Base-by-base conservation (phyloP, 176 grass and related monocot species). In the Pontederia crassipes region DNA sequence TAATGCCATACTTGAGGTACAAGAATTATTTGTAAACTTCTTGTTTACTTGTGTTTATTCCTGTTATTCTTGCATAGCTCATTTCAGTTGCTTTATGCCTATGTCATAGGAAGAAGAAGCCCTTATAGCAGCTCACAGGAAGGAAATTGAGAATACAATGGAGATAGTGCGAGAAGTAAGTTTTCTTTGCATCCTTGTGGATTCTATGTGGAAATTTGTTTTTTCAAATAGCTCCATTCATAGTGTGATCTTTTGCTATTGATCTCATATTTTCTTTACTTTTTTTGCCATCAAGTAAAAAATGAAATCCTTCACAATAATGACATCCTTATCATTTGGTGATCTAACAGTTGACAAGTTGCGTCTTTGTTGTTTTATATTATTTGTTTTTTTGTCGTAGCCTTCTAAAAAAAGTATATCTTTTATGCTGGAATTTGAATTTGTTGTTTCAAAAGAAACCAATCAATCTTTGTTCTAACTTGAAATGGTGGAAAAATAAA, bases 61-160 rank as follows among this genome's bases (percentile, higher is more conserved):
- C 40, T 18, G 4, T 10, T 8, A 1, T 24, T 24, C 20, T 48
- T 69, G 32, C 2, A 4, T 40, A 40, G 6, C 32, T 79, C 46
- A 61, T 70, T 11, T 69, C 11, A 12, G 32, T 46, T 68, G 12
- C 63, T 69, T 40, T 57, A 32, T 52, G 14, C 3, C n/a, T 24
- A 5, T 35, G 24, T n/a, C 35, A 16, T 45, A 83, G 80, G 80
- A 77, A 65, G 70, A 79, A 71, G 81, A 75, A 58, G 75, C 75
- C 59, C 72, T 83, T 46, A 69, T 83, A 83, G 57, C 75, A 59
- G 75, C 81, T 71, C 81, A 83, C 29, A 78, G 70, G 58, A 83
- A 74, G 59, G 65, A 74, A 64, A 70, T 79, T 52, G 75, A 78
- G 65, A 83, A 79, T 64, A 79, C 75, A 62, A 79, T 79, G 54